Percentiles rank a stretch among this genome's conserved stretches.
Evolutionary conservation across 2,329 filamentous ascomycete genomes (phyloP).

Genomic region (Ploettnerulaceae sp.): DNA sequence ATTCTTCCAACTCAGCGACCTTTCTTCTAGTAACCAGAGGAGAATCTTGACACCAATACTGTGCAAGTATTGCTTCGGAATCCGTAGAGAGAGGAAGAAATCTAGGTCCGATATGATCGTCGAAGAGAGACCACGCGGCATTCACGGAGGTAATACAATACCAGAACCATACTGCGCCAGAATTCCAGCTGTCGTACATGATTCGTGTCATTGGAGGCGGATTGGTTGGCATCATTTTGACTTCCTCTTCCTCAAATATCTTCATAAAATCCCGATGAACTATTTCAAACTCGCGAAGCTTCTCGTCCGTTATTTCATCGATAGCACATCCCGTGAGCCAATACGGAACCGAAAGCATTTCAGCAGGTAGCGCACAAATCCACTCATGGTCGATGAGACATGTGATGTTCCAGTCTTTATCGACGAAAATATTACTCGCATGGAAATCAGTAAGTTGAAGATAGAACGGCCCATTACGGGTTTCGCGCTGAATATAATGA

Average conservation of each 20-base stretch:
- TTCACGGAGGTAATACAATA: slow-evolving; percentile 28
- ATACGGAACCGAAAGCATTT: slow-evolving; percentile 31
- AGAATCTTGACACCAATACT: slow-evolving; percentile 24
- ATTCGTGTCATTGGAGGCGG: slow-evolving; percentile 20
- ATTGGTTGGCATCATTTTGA: slow-evolving; percentile 12
- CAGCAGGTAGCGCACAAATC: slow-evolving; percentile 33
- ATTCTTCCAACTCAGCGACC: slow-evolving; percentile 15
- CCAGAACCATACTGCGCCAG: slow-evolving; percentile 32
- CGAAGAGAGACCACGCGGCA: slow-evolving; percentile 25
- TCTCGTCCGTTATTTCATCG: slow-evolving; percentile 22
- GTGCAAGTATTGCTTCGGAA: slow-evolving; percentile 24
- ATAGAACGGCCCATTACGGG: slow-evolving; percentile 30
- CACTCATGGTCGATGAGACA: slow-evolving; percentile 36
- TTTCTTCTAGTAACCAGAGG: slow-evolving; percentile 18
- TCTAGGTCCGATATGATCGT: slow-evolving; percentile 27
- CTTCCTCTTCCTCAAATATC: slow-evolving; percentile 26
- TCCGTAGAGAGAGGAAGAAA: slow-evolving; percentile 22
- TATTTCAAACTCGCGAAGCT: slow-evolving; percentile 20
- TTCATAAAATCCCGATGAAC: slow-evolving; percentile 26
- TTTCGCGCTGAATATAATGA: slow-evolving; percentile 27
- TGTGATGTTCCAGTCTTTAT: slow-evolving; percentile 36
- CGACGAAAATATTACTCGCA: slow-evolving; percentile 36
- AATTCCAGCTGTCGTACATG: slow-evolving; percentile 29
- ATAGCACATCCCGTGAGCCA: slow-evolving; percentile 32
- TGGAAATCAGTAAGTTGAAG: slow-evolving; percentile 35